Evolutionary conservation across 1,139 yeast species (phyloP), one percentile per base, ranked within the genome.

Genomic region (Kodamaea sp.): DNA sequence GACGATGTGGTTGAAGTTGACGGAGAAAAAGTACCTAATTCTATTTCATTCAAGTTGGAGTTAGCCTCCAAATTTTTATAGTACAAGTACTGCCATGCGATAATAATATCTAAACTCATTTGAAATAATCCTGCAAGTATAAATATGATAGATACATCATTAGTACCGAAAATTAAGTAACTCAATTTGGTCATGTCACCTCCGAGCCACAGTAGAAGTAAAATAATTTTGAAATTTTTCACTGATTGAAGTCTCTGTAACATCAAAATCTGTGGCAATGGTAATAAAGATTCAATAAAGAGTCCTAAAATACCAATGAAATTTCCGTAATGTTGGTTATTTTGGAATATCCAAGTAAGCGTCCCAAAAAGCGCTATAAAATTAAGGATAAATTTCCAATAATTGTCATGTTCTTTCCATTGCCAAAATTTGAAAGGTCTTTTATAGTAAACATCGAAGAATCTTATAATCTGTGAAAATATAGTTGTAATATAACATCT

Each of bases 261-360:
- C 42, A 87, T 67, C 26, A 90, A 65, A 36, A 89, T 86, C 60
- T 89, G 97, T 0, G 97, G 97, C 37, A 89, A 65, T 3, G 97
- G 97, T 41, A 89, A 67, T 20, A 86, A 65, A n/a, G 92, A 80
- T 55, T 89, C 97, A 22, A 86, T 73, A 39, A 87, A 70, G 33
- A 89, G 71, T 0, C 96, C 95, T 12, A 77, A 49, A 3, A 85
- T 67, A 0, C 96, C 96, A 33, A 89, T 68, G 1, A 73, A 47
- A n/a, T 75, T 73, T 2, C 83, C 81, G 53, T 75, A 80, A 20
- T 58, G 44, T 12, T 62, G 57, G 47, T 54, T 65, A 28, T 53
- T 53, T 35, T 67, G 66, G 34, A 82, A 65, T 0, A 74, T 23
- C 0, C 69, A 33, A 9, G 88, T 84, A 10, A 77, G 47, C 2